Percentiles rank a stretch among this genome's conserved stretches.
These are phyloP conservation scores for Pythium aquatile DNA, from an alignment of 352 stramenopile species.

Conservation along the genomic window DNA sequence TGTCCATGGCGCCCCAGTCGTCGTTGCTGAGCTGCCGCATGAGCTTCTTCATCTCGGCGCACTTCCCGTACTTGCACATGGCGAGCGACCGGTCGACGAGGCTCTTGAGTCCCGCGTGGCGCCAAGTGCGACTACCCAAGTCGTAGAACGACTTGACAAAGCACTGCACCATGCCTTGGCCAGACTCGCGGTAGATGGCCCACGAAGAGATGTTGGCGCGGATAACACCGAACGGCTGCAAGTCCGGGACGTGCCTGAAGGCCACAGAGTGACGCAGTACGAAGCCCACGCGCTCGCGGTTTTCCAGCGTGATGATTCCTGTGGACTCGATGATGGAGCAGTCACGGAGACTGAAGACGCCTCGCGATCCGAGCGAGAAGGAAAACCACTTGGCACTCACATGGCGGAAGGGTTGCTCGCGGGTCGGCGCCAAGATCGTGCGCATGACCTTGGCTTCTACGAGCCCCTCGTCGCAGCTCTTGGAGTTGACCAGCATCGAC, in stretches of 20 bases:
- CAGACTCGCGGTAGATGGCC: slow-evolving; percentile 22
- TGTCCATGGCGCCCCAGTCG: background rate
- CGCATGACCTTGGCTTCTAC: slow-evolving; percentile 41
- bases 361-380: slow-evolving; percentile 18
- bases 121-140: slow-evolving; percentile 15
- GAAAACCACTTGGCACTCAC: slow-evolving; percentile 44
- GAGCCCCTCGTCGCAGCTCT: slow-evolving; percentile 32
- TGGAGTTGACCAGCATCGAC: slow-evolving; percentile 33
- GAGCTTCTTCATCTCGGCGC: slow-evolving; percentile 19
- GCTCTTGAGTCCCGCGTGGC: slow-evolving; percentile 3
- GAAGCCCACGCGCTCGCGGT: slow-evolving; percentile 20
- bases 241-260: slow-evolving; percentile 10
- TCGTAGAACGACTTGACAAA: slow-evolving; percentile 28
- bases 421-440: slow-evolving; percentile 34
- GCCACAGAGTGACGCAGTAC: slow-evolving; percentile 20
- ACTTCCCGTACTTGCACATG: slow-evolving; percentile 7
- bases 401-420: slow-evolving; percentile 41
- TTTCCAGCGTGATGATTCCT: slow-evolving; percentile 5
- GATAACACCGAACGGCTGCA: slow-evolving; percentile 11
- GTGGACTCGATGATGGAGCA: slow-evolving; percentile 18
- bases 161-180: slow-evolving; percentile 22
- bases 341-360: slow-evolving; percentile 16
- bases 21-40: background rate
- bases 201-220: slow-evolving; percentile 20
- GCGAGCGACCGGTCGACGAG: slow-evolving; percentile 13